phyloP scores from a whole-genome alignment of 2,329 filamentous ascomycete genomes.

The Myriosclerotinia duriaeana region DNA sequence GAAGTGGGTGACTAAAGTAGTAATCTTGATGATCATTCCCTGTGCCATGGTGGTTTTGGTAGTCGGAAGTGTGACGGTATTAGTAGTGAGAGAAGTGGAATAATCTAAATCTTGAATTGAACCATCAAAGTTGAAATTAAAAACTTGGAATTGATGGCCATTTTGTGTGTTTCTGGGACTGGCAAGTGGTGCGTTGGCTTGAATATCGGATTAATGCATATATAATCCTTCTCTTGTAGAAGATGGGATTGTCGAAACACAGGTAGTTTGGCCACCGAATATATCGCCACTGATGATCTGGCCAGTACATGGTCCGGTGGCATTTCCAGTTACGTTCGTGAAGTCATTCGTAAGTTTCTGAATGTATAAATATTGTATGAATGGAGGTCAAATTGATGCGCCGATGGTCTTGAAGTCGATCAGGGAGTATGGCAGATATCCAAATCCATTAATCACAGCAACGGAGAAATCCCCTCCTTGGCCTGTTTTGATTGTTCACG shows the following conservation, averaged over 20 bases:
- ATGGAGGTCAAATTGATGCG: constrained; percentile 35
- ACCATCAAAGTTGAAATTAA: constrained; percentile 18
- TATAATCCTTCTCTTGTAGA: constrained; percentile 27
- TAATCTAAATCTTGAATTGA: constrained; percentile 5
- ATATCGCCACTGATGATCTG: constrained; percentile 35
- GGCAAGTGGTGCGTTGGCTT: constrained; percentile 28
- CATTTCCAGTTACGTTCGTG: constrained; percentile 31
- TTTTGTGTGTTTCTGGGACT: constrained; percentile 23
- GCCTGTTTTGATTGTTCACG: constrained; percentile 10
- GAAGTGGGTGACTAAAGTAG: constrained; percentile 29
- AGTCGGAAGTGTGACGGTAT: constrained; percentile 14
- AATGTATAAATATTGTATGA: constrained; percentile 32
- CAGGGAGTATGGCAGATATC: constrained; percentile 32
- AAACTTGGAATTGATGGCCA: constrained; percentile 18
- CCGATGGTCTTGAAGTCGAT: constrained; percentile 33
- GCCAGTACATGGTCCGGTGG: constrained; percentile 30
- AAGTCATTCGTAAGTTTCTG: constrained; percentile 31
- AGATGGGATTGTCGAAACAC: constrained; percentile 30
- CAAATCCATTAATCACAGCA: constrained; percentile 28
- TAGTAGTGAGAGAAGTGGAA: constrained; percentile 5
- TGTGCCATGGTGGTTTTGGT: constrained; percentile 13
- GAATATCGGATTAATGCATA: constrained; percentile 32
- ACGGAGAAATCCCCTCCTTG: constrained; percentile 11
- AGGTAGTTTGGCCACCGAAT: constrained; percentile 32
- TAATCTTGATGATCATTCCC: constrained; percentile 24